Evolutionary conservation across 2,329 filamentous ascomycete genomes (phyloP), one percentile per base, ranked within the genome.

Genomic region (Beauveria sp.): DNA sequence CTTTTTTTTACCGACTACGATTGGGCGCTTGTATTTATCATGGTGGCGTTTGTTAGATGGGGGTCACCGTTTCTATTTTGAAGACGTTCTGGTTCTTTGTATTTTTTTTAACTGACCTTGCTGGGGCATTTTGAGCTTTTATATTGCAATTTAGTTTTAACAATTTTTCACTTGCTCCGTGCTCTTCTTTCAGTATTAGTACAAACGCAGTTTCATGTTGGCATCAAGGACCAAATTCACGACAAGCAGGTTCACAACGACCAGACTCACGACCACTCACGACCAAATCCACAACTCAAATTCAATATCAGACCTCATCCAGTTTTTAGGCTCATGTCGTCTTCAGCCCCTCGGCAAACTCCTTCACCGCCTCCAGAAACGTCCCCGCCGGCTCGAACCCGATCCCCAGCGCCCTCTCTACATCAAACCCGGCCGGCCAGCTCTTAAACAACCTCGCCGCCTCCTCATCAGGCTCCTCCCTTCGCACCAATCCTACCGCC

Each of bases 361-460:
- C 70, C 47, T 64, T 65, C 3, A 74, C 68, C 3, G 72, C 72
- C 57, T 73, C 70, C n/a, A 67, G 63, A 34, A 75, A 62, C 7
- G 66, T 55, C 5, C 76, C 74, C 70, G 85, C 83, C 1, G 72
- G 71, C 55, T 72, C 68, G 63, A 84, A 77, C 0, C 83, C 83
- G 58, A 89, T 69, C 9, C 73, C 70, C 62, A 77, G 74, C 4
- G 85, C 86, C 63, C 80, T 78, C 1, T 72, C 69, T 8, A 73
- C 77, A 63, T 83, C 76, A 63, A 83, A 80, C 52, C 73, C 71
- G 8, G 78, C 73, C n/a, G 82, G 80, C 82, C 82, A 84, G 18
- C 76, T 78, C 62, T 77, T 76, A 16, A 84, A 79, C 62, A 84
- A 81, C 55, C 72, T 73, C 66, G 80, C 76, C 20, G 79, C 66